Evolutionary conservation across 75 land plant species (phyloP), one percentile per base, ranked within the genome.

Genomic region (Selaginella tamariscina): DNA sequence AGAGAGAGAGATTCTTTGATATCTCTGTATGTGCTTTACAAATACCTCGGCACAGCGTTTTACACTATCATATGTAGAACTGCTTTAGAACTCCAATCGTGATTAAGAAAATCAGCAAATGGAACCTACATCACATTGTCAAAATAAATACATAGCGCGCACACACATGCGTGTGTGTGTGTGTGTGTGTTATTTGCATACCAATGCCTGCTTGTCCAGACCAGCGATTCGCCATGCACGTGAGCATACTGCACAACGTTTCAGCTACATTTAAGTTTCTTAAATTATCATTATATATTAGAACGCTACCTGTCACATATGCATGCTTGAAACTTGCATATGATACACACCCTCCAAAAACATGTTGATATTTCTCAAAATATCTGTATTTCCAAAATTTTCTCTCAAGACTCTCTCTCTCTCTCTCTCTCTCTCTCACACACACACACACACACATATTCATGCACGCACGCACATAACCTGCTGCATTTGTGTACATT

Each of bases 41-140:
- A n/a, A n/a, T 75, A 88, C 97, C 87, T 88, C 94, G 65, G 97
- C 83, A 32, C 70, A 65, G 30, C 76, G 70, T 55, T 88, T 75
- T 23, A 71, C 82, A 32, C 81, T 84, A 71, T 88, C 89, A 76
- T 75, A 72, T 28, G 85, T 65, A 32, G 71, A 63, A 82, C 64
- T 60, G 94, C 71, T n/a, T 82, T 77, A n/a, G 84, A 86, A n/a
- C 18, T 28, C 28, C 84, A 81, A 74, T 88, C 84, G 62, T 91
- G 97, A 81, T 91, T 91, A 33, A 86, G 64, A 69, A 88, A 91
- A 76, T 91, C 97, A 73, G 87, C 94, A 85, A 84, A 91, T 29
- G 97, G 97, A 56, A 91, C 83, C 96, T 91, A 75, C 21, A 75
- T 32, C 39, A 65, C 29, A 70, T 24, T 23, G 26, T 27, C 22